Evolutionary conservation across 148 eudicot species (phyloP).

Genomic region (Selenicereus undatus): DNA sequence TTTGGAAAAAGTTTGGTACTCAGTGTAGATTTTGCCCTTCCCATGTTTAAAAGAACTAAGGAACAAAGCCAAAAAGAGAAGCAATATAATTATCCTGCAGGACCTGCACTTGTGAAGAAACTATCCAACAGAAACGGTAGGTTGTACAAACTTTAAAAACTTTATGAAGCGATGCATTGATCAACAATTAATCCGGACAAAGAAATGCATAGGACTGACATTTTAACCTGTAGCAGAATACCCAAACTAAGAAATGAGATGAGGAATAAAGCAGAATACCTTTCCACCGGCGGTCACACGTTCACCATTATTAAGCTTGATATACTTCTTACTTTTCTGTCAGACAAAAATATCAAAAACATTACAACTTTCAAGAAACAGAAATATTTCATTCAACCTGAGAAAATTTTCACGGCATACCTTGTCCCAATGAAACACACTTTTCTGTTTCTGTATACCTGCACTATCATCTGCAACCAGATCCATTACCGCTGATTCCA

Average conservation of each 20-base stretch:
- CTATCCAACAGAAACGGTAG: not conserved
- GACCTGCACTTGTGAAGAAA: not conserved
- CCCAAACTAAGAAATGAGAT: conserved; percentile 12
- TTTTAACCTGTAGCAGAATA: not conserved
- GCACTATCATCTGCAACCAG: conserved; percentile 65
- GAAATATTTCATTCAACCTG: not conserved
- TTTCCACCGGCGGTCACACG: conserved; percentile 90
- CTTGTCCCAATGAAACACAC: conserved; percentile 86
- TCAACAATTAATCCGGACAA: not conserved
- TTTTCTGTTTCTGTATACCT: conserved; percentile 71
- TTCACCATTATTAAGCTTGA: conserved; percentile 83
- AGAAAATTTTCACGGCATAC: conserved; percentile 25
- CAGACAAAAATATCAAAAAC: conserved; percentile 4
- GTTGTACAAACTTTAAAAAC: not conserved
- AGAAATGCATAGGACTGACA: not conserved
- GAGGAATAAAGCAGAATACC: conserved; percentile 40
- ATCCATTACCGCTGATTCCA: conserved; percentile 88
- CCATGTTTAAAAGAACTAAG: not conserved
- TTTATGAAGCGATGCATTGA: not conserved
- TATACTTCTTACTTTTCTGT: conserved; percentile 87
- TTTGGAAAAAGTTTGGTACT: not conserved
- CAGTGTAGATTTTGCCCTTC: not conserved
- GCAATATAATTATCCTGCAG: not conserved
- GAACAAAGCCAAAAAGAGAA: not conserved
- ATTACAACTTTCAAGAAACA: conserved; percentile 12